phyloP scores from a whole-genome alignment of 352 stramenopile species.

The Thalassiosira sp. region DNA sequence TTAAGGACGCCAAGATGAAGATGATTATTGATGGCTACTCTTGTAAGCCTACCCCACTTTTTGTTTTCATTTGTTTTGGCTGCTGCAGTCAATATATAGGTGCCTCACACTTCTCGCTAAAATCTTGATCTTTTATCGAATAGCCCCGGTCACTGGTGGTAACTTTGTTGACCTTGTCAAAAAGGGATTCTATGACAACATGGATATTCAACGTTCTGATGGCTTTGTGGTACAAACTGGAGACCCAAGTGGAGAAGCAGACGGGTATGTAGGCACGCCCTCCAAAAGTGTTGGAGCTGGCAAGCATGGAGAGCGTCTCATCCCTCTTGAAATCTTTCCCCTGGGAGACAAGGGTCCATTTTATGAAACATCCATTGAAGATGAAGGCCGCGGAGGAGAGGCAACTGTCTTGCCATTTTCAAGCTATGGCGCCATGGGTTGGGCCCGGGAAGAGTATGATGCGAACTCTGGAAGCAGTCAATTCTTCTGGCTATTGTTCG shows the following conservation, averaged over 20 bases:
- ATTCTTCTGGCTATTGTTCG: conserved; percentile 86
- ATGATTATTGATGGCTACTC: conserved; percentile 89
- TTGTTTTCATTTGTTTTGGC: background rate
- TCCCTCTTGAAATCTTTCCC: conserved; percentile 83
- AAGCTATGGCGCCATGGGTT: conserved; percentile 82
- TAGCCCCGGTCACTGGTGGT: conserved; percentile 85
- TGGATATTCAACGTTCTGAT: conserved; percentile 85
- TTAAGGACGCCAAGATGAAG: conserved; percentile 81
- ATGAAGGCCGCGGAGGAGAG: conserved; percentile 77
- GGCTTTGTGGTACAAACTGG: conserved; percentile 90
- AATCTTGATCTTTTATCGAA: conserved; percentile 11
- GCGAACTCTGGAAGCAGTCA: conserved; percentile 79
- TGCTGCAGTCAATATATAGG: background rate
- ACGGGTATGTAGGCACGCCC: conserved; percentile 83
- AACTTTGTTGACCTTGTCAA: conserved; percentile 88
- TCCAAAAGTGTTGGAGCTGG: conserved; percentile 72
- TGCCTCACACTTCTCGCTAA: background rate
- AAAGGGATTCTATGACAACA: conserved; percentile 87
- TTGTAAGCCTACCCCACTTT: conserved; percentile 28
- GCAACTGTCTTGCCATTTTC: conserved; percentile 81
- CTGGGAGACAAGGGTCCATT: conserved; percentile 79
- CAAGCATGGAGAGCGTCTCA: conserved; percentile 76
- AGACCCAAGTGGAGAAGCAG: conserved; percentile 81
- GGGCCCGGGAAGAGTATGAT: conserved; percentile 84
- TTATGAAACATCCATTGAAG: conserved; percentile 83